Evolutionary conservation across 2,329 filamentous ascomycete species (phyloP).

Genomic region (Hymenoscyphus linearis): DNA sequence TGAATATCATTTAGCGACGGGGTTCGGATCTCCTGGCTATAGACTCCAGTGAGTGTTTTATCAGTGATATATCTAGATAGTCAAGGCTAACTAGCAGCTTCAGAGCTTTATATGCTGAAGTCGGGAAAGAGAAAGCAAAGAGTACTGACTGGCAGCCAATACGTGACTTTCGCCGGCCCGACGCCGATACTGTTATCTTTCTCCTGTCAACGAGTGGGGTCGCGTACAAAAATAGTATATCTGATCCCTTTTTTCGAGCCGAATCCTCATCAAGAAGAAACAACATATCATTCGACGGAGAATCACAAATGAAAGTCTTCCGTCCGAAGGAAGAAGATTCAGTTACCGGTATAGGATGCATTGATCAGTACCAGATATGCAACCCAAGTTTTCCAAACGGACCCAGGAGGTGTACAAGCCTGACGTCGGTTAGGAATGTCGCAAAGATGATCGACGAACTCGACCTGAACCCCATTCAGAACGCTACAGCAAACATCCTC

Average conservation of each 20-base stretch:
- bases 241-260: slow-evolving; percentile 1
- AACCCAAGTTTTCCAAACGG: slow-evolving; percentile 21
- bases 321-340: neutral
- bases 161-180: neutral
- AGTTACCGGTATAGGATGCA: slow-evolving; percentile 29
- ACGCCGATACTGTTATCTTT: neutral
- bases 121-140: neutral
- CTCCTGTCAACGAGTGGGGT: neutral
- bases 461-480: neutral
- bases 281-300: neutral
- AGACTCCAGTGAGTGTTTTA: neutral
- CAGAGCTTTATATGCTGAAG: slow-evolving; percentile 1
- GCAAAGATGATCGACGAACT: neutral
- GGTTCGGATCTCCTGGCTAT: neutral
- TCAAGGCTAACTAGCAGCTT: neutral
- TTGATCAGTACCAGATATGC: slow-evolving; percentile 34
- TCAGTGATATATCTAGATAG: neutral
- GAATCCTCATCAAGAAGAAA: neutral
- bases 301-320: neutral
- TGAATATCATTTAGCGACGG: neutral
- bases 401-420: neutral
- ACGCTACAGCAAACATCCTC: neutral
- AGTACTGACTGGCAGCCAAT: neutral
- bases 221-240: neutral
- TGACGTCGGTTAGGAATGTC: neutral